Evolutionary conservation across 2,329 filamentous ascomycete genomes (phyloP).

Genomic region (Trichophyton benhamiae): DNA sequence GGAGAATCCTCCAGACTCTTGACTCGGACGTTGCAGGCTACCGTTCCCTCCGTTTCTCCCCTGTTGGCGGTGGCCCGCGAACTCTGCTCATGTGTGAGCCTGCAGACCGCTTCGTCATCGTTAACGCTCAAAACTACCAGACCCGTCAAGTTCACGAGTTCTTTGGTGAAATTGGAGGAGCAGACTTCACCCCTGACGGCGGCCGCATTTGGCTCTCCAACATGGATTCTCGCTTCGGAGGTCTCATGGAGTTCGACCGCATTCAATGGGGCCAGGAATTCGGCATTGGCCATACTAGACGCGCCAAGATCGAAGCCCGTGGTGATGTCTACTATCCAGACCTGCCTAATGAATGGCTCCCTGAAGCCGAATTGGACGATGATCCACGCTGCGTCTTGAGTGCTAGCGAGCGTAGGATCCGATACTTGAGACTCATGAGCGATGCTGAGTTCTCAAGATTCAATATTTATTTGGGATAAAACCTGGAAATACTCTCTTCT

Average conservation of each 20-base stretch:
- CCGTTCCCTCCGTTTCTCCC: constrained; percentile 33
- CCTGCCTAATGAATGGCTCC: constrained; percentile 28
- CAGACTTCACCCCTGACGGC: constrained; percentile 32
- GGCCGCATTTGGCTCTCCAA: constrained; percentile 33
- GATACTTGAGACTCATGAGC: constrained; percentile 25
- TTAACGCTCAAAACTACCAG: constrained; percentile 33
- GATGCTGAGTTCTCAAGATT: constrained; percentile 7
- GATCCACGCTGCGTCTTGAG: constrained; percentile 27
- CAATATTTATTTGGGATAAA: constrained; percentile 9
- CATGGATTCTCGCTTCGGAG: constrained; percentile 32
- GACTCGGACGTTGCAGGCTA: constrained; percentile 35
- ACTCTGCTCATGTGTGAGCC: constrained; percentile 34
- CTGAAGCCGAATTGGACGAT: constrained; percentile 23
- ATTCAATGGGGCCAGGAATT: constrained; percentile 27
- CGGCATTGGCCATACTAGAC: constrained; percentile 17
- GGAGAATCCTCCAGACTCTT: constrained; percentile 29
- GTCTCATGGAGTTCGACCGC: constrained; percentile 34
- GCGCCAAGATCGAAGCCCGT: constrained; percentile 10
- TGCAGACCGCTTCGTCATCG: constrained; percentile 33
- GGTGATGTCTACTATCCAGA: constrained; percentile 18
- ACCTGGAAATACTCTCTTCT: not conserved
- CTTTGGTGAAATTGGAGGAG: constrained; percentile 36
- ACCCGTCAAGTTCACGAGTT: constrained; percentile 35
- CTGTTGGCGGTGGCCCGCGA: constrained; percentile 32
- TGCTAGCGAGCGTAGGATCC: constrained; percentile 23